Conservation (phyloP, 2,329 filamentous ascomycete genomes). For the Metarhizium humberi region DNA sequence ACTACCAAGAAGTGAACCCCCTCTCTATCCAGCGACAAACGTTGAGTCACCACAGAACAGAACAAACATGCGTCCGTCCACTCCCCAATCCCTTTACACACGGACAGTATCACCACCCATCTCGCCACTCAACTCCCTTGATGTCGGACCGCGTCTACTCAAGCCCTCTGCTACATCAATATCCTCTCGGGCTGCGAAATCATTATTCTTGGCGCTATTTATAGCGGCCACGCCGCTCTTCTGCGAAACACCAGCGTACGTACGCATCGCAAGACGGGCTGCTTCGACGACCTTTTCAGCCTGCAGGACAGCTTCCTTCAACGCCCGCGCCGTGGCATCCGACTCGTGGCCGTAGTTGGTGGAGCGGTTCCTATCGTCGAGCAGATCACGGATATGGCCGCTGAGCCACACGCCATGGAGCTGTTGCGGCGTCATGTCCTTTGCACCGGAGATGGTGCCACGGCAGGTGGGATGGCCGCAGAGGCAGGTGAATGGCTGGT, state of each 20-base stretch:
- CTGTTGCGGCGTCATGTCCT: conserved; percentile 43
- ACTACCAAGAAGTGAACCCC: neutral
- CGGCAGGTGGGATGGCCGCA: conserved; percentile 50
- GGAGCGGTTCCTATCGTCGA: conserved; percentile 28
- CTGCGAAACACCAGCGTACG: conserved; percentile 21
- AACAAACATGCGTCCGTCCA: neutral
- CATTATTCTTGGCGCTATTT: conserved; percentile 8
- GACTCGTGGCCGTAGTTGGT: conserved; percentile 9
- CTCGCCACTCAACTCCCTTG: conserved; percentile 48
- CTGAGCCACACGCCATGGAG: conserved; percentile 54
- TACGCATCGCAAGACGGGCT: conserved; percentile 31
- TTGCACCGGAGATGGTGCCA: conserved; percentile 54
- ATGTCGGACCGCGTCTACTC: conserved; percentile 36
- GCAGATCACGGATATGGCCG: conserved; percentile 47
- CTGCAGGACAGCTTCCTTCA: conserved; percentile 32
- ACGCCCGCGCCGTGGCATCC: conserved; percentile 32
- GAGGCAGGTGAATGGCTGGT: conserved; percentile 59
- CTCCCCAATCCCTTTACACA: neutral
- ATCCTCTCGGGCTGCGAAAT: neutral
- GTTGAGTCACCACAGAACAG: neutral
- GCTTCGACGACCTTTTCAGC: conserved; percentile 39
- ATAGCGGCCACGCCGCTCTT: conserved; percentile 9
- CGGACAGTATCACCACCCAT: conserved; percentile 49
- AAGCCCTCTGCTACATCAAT: conserved; percentile 9
- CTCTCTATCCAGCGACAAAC: neutral